Conservation (phyloP, 1,284 basidiomycete species). For the Microbotryum intermedium region DNA sequence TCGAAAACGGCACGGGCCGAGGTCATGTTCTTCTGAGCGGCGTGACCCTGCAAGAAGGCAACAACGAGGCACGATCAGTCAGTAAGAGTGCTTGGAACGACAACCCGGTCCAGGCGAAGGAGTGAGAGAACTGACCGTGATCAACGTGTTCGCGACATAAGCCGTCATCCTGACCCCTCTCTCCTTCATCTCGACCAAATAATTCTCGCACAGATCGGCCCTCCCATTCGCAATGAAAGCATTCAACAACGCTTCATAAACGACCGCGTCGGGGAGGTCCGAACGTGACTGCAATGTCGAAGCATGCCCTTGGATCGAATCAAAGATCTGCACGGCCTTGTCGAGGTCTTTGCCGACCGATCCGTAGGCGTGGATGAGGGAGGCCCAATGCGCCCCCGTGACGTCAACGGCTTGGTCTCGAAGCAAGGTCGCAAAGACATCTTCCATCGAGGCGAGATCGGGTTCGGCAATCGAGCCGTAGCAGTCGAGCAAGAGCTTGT, state of each 20-base stretch:
- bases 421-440: conserved; percentile 57
- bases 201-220: conserved; percentile 66
- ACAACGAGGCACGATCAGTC: neutral
- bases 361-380: conserved; percentile 84
- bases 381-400: conserved; percentile 82
- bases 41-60: conserved; percentile 50
- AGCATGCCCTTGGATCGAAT: conserved; percentile 56
- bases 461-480: conserved; percentile 74
- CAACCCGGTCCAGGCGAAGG: neutral
- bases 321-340: conserved; percentile 67
- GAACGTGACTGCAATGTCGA: conserved; percentile 28
- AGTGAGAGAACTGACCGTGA: conserved; percentile 47
- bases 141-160: conserved; percentile 88
- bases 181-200: conserved; percentile 55
- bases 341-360: conserved; percentile 68
- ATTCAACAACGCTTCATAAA: conserved; percentile 85
- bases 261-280: conserved; percentile 64
- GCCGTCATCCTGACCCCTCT: conserved; percentile 80
- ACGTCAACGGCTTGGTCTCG: conserved; percentile 51
- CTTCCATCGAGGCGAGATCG: conserved; percentile 65
- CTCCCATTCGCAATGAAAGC: conserved; percentile 72
- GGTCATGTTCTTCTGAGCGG: conserved; percentile 60
- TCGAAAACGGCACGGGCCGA: conserved; percentile 73
- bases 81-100: neutral
- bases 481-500: conserved; percentile 88